Evolutionary conservation across 192 early-diverging fungal species (phyloP).

Genomic region (Diversispora eburnea): DNA sequence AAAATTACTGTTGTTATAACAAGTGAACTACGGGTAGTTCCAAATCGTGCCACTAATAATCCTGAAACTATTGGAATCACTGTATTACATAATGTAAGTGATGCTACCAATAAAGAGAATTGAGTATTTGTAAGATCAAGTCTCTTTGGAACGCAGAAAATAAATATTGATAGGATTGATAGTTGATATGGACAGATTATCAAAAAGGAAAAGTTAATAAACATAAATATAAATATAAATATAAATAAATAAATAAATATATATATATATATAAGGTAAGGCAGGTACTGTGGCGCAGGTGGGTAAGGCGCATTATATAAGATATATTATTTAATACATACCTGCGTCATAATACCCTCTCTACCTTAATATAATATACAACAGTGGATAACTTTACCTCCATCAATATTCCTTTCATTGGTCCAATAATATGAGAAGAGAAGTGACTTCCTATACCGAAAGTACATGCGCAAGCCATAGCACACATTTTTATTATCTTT

Average conservation of each 20-base stretch:
- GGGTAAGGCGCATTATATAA: too few relatives aligned
- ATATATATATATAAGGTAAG: too few relatives aligned
- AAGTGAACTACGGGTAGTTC: slow-evolving; percentile 44
- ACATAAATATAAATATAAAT: slow-evolving; percentile 50
- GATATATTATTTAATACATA: too few relatives aligned
- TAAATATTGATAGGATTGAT: slow-evolving; percentile 33
- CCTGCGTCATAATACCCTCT: too few relatives aligned
- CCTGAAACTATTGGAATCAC: slow-evolving; percentile 44
- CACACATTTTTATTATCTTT: slow-evolving; percentile 10
- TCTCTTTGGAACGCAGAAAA: slow-evolving; percentile 28
- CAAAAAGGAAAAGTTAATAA: too few relatives aligned
- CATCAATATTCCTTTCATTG: slow-evolving; percentile 72
- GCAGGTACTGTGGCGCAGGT: too few relatives aligned
- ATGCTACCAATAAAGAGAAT: slow-evolving; percentile 43
- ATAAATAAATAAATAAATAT: too few relatives aligned
- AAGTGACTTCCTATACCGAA: slow-evolving; percentile 68
- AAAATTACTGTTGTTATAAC: slow-evolving; percentile 42
- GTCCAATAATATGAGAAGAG: slow-evolving; percentile 68
- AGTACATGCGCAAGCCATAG: slow-evolving; percentile 36
- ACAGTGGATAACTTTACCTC: too few relatives aligned
- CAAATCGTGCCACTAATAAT: slow-evolving; percentile 40
- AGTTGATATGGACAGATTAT: too few relatives aligned
- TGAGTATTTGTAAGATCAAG: slow-evolving; percentile 44
- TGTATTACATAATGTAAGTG: slow-evolving; percentile 43
- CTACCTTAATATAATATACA: slow-evolving; percentile 58